Evolutionary conservation across 352 stramenopile species (phyloP), one percentile per base, ranked within the genome.

Genomic region (Thalassiosira livingstoniorum): DNA sequence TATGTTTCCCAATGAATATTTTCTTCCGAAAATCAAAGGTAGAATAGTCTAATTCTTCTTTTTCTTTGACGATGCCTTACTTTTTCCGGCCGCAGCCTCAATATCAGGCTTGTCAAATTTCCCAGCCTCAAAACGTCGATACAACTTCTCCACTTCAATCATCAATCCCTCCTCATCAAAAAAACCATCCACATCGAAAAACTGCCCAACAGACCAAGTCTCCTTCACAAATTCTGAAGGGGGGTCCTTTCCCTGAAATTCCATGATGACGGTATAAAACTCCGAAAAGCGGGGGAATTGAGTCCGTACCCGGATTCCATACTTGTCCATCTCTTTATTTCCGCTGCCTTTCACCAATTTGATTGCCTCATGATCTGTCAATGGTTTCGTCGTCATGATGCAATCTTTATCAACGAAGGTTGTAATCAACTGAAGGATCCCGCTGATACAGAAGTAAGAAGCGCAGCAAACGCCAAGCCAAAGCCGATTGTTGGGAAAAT

Each of bases 381-480:
- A 32, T 5, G 90, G 82, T 51, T 90, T 90, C 2, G 90, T 96
- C 45, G 89, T 75, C 66, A 95, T 75, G 63, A 96, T 95, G 39
- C 77, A 90, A 87, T 96, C 93, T 65, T 92, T 92, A 69, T 96
- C 93, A 37, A 95, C 85, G 81, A 95, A 96, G 27, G 88, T 95
- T 2, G 91, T 91, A 69, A 96, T 93, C 11, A 95, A 79, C 62
- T 96, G 93, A 35, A 96, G 71, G 54, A 96, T 96, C 43, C 96
- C 95, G 68, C 96, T 93, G 5, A 97, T 96, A 23, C 96, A 94
- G 73, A 99, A 97, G 87, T 99, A 99, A 54, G 78, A 91, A 25
- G 91, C 93, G 53, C 92, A 95, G 78, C 95, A 97, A 13, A 95
- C 72, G 10, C 91, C 93, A 51, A 97, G 82, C 34, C 95, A 66